phyloP scores from a whole-genome alignment of 2,329 filamentous ascomycete genomes.

The Phymatotrichopsis omnivora region DNA sequence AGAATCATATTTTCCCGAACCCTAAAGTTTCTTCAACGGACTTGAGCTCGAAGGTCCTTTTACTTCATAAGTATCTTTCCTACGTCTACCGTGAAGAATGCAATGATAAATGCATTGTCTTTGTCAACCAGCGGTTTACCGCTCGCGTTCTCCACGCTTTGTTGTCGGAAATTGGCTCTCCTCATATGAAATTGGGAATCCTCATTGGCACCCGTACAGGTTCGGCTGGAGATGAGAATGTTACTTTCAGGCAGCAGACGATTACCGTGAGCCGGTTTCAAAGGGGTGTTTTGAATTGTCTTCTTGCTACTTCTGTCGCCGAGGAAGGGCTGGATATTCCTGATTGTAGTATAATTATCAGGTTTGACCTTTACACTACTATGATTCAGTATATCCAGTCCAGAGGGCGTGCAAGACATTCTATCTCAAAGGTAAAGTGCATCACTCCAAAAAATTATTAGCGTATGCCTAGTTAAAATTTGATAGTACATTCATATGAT shows the following conservation, averaged over 20 bases:
- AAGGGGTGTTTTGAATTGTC: constrained; percentile 45
- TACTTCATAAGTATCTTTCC: constrained; percentile 51
- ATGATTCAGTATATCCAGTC: constrained; percentile 95
- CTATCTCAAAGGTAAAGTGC: constrained; percentile 50
- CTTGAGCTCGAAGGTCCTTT: constrained; percentile 63
- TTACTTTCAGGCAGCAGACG: constrained; percentile 65
- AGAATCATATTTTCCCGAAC: constrained; percentile 40
- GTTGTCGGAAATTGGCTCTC: constrained; percentile 51
- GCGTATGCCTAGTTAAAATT: constrained; percentile 13
- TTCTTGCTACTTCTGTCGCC: constrained; percentile 54
- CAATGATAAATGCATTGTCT: constrained; percentile 69
- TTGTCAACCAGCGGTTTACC: constrained; percentile 69
- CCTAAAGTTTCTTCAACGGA: constrained; percentile 34
- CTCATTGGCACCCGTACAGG: constrained; percentile 52
- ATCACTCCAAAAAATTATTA: neutral
- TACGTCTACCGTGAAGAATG: constrained; percentile 51
- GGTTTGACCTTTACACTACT: constrained; percentile 77
- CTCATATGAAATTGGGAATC: constrained; percentile 49
- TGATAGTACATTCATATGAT: constrained; percentile 68
- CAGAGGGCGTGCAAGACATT: constrained; percentile 70
- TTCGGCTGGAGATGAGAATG: constrained; percentile 48
- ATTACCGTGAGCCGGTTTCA: constrained; percentile 53
- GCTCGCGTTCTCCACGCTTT: constrained; percentile 62
- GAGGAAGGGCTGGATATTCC: constrained; percentile 61
- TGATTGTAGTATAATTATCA: constrained; percentile 51